Evolutionary conservation across 345 rosid genomes (phyloP).

Genomic region (Orychophragmus violaceus): DNA sequence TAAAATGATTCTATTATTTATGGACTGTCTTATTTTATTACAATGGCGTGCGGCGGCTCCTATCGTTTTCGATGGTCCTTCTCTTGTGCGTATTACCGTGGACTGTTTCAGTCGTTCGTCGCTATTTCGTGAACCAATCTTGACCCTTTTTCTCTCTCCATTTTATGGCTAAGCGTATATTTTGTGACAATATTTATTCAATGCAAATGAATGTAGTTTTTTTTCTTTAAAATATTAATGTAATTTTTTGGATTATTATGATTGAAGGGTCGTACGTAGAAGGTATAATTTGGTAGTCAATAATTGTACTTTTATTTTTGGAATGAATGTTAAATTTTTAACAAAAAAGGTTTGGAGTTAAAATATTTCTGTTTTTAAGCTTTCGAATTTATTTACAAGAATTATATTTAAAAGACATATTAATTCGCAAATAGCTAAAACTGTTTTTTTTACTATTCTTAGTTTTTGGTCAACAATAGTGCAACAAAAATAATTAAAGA

Average conservation of each 20-base stretch:
- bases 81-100: neutral
- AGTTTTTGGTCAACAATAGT: too few relatives aligned
- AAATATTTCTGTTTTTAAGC: too few relatives aligned
- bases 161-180: neutral
- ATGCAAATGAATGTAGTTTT: neutral
- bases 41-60: slow-evolving; percentile 14
- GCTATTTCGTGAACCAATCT: neutral
- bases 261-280: neutral
- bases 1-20: neutral
- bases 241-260: neutral
- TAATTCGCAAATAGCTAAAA: too few relatives aligned
- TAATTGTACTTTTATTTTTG: neutral
- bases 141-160: neutral
- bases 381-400: too few relatives aligned
- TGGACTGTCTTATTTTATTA: neutral
- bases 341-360: too few relatives aligned
- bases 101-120: slow-evolving; percentile 14
- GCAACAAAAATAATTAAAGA: too few relatives aligned
- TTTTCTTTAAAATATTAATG: neutral
- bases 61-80: slow-evolving; percentile 8
- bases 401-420: too few relatives aligned
- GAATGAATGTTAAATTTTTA: too few relatives aligned
- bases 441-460: too few relatives aligned
- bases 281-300: neutral
- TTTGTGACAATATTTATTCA: neutral